phyloP scores from a whole-genome alignment of 2,329 filamentous ascomycete genomes.

The Botrytis elliptica region DNA sequence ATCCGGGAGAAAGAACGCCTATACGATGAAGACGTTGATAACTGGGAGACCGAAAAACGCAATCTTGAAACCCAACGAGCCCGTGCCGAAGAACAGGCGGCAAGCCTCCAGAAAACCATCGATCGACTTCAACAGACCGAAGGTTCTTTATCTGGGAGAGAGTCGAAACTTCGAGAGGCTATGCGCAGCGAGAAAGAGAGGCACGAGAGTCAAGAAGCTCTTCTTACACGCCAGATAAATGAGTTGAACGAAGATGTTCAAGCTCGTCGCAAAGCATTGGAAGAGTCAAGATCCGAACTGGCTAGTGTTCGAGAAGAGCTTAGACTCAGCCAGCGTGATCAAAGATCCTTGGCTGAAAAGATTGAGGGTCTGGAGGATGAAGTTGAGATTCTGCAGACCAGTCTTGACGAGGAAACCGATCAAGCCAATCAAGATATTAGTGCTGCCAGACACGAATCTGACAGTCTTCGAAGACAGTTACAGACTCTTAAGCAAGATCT shows the following conservation, averaged over 20 bases:
- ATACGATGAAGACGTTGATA: slow-evolving; percentile 68
- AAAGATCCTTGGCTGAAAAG: slow-evolving; percentile 62
- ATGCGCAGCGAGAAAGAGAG: slow-evolving; percentile 70
- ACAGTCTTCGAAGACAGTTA: slow-evolving; percentile 47
- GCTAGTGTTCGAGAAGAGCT: slow-evolving; percentile 67
- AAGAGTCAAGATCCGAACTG: slow-evolving; percentile 64
- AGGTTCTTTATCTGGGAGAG: slow-evolving; percentile 65
- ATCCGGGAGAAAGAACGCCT: slow-evolving; percentile 67
- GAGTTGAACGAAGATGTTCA: slow-evolving; percentile 71
- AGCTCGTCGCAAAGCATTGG: slow-evolving; percentile 62
- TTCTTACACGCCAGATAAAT: slow-evolving; percentile 70
- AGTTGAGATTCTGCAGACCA: slow-evolving; percentile 67
- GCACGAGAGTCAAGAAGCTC: slow-evolving; percentile 68
- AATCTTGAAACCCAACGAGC: slow-evolving; percentile 64
- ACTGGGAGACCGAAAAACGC: slow-evolving; percentile 67
- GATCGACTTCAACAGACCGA: slow-evolving; percentile 68
- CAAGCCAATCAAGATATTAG: slow-evolving; percentile 51
- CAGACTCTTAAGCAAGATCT: slow-evolving; percentile 39
- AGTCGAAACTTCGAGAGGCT: slow-evolving; percentile 64
- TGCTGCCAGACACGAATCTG: slow-evolving; percentile 45
- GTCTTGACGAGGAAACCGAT: slow-evolving; percentile 57
- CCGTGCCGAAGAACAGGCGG: slow-evolving; percentile 65
- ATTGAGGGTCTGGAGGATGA: slow-evolving; percentile 71
- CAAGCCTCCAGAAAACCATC: slow-evolving; percentile 67
- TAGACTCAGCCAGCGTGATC: slow-evolving; percentile 63